phyloP scores from a whole-genome alignment of 1,139 yeast genomes.

The Wickerhamomyces sp. region DNA sequence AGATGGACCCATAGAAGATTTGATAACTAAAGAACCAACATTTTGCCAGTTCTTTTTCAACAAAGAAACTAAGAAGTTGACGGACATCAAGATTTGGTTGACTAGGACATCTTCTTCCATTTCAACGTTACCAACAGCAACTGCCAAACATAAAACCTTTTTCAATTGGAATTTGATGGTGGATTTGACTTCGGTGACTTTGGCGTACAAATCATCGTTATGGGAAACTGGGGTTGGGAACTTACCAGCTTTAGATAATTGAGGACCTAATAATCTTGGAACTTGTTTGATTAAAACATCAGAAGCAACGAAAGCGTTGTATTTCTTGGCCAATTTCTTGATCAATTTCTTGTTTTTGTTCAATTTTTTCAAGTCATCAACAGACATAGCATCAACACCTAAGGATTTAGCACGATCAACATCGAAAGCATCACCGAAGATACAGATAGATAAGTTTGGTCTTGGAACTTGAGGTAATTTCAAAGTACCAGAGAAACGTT shows the following conservation, averaged over 20 bases:
- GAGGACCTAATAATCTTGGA: conserved; percentile 99
- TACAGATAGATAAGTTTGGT: conserved; percentile 99
- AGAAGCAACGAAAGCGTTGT: conserved; percentile 99
- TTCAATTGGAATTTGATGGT: conserved; percentile 99
- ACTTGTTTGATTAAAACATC: conserved; percentile 99
- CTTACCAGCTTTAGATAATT: conserved; percentile 99
- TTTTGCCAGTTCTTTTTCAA: conserved; percentile 99
- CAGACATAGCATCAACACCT: conserved; percentile 99
- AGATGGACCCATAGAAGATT: conserved; percentile 99
- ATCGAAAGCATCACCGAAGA: conserved; percentile 99
- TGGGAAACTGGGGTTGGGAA: conserved; percentile 99
- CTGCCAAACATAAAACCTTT: conserved; percentile 92
- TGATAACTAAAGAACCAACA: conserved; percentile 98
- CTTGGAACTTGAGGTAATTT: conserved; percentile 99
- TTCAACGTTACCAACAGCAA: conserved; percentile 97
- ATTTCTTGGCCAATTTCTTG: conserved; percentile 99
- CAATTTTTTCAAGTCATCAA: conserved; percentile 99
- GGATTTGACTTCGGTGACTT: conserved; percentile 97
- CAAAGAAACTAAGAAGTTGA: conserved; percentile 98
- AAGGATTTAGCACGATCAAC: conserved; percentile 99
- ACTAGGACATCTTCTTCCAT: conserved; percentile 97
- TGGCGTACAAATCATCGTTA: conserved; percentile 94
- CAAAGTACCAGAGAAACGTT: conserved; percentile 99
- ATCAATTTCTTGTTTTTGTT: conserved; percentile 99
- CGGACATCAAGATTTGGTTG: conserved; percentile 97